Conservation (phyloP, 108 stramenopile genomes). For the Conticribra weissflogii region DNA sequence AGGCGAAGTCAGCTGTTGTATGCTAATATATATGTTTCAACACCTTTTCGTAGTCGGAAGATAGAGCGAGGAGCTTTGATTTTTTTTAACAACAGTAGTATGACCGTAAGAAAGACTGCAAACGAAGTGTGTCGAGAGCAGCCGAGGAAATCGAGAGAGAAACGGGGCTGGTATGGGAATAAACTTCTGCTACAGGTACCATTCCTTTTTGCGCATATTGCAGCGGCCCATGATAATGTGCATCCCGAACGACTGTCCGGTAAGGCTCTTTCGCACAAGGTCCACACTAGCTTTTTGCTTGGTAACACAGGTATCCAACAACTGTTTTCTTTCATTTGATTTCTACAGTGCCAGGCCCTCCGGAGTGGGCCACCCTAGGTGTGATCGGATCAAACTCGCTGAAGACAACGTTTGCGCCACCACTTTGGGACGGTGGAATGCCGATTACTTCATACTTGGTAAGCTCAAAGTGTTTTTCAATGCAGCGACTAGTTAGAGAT, state of each 20-base stretch:
- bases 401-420: constrained; percentile 43
- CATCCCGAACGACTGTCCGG: not conserved
- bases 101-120: too few species aligned
- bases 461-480: not conserved
- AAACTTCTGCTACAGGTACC: not conserved
- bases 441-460: constrained; percentile 26
- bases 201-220: not conserved
- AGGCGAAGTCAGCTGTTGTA: too few species aligned
- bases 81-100: too few species aligned
- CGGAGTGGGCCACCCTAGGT: constrained; percentile 42
- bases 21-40: too few species aligned
- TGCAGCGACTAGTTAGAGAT: too few species aligned
- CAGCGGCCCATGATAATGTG: not conserved
- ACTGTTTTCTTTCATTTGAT: too few species aligned
- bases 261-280: not conserved
- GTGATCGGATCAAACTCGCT: constrained; percentile 45
- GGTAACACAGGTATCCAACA: too few species aligned
- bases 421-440: constrained; percentile 46
- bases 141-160: too few species aligned
- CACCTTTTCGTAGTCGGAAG: too few species aligned
- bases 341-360: constrained; percentile 43
- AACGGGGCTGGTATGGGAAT: not conserved
- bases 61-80: too few species aligned
- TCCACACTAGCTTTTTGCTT: too few species aligned
- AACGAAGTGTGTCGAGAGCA: too few species aligned